Conservation (phyloP, 345 rosid species). For the Corchorus capsularis region DNA sequence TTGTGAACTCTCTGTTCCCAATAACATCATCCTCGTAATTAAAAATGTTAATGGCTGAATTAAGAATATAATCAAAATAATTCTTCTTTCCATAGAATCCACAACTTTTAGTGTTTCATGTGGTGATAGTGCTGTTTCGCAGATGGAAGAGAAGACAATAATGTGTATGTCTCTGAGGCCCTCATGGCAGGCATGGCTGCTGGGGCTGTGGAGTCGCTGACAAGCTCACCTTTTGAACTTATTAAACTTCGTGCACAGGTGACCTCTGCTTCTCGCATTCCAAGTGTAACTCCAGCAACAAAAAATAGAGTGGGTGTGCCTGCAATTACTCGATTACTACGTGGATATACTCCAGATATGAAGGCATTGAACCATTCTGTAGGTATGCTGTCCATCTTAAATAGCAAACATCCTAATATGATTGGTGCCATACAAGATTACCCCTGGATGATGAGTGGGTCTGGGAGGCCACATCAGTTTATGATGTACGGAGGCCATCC, state of each 20-base stretch:
- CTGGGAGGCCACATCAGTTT: conserved; percentile 79
- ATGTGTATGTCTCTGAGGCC: conserved; percentile 72
- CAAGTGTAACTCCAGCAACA: conserved; percentile 34
- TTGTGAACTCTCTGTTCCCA: neutral
- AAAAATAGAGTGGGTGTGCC: conserved; percentile 47
- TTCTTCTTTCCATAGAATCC: neutral
- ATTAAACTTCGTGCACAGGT: conserved; percentile 81
- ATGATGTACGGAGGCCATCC: conserved; percentile 59
- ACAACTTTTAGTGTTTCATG: neutral
- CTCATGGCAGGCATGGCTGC: conserved; percentile 76
- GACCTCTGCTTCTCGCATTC: conserved; percentile 60
- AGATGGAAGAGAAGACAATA: conserved; percentile 85
- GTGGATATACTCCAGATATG: conserved; percentile 62
- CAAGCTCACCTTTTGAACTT: conserved; percentile 81
- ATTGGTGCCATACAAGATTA: conserved; percentile 64
- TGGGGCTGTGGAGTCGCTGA: conserved; percentile 74
- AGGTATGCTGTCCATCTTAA: conserved; percentile 71
- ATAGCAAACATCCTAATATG: conserved; percentile 68
- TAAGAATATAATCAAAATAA: neutral
- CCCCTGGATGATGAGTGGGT: conserved; percentile 98
- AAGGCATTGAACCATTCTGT: conserved; percentile 60
- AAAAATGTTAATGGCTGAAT: neutral
- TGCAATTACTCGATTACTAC: conserved; percentile 45
- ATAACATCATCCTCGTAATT: neutral
- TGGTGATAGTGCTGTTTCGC: conserved; percentile 22